Evolutionary conservation across 345 rosid genomes (phyloP), one percentile per base, ranked within the genome.

Genomic region (Salix dunnii): DNA sequence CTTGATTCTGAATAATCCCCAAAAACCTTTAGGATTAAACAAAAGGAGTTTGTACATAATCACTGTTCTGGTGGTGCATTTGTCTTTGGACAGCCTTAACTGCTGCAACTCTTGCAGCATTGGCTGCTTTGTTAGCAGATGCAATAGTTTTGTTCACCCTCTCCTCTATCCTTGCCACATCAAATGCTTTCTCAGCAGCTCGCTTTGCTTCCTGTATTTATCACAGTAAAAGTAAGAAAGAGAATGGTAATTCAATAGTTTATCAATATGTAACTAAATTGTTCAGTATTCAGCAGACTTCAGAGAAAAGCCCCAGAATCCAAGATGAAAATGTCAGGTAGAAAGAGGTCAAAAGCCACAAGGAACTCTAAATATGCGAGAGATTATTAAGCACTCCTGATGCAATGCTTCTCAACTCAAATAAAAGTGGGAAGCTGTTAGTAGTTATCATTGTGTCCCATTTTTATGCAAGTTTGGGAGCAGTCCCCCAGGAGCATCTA

Each of bases 101-200:
- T 12, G 97, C 89, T 36, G 93, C 92, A 51, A 93, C 96, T 84
- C 97, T 87, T 23, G 97, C 96, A 46, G 96, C 91, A 80, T 87
- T 93, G 36, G 97, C 98, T 12, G 98, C 90, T 83, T 85, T 90
- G 71, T 91, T 94, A 58, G 97, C 95, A 0, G 86, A 87, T 68
- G 86, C 83, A 67, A 91, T 80, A 23, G 88, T 88, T 85, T 79
- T 91, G 75, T 88, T 89, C 75, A 91, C 92, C 73, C 91, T 88
- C 71, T 88, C 92, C 12, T 94, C 95, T 51, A 88, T 84, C 83
- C 75, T 87, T 76, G 82, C 87, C 35, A 84, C 73, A 23, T 83
- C 83, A 66, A 72, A 79, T 60, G 94, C 97, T 83, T 82, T 90
- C 79, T 86, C 85, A 7, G 92, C 89, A 74, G 91, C 90, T 74